Percentiles rank a stretch among this genome's conserved stretches.
Evolutionary conservation across 805 yeast genomes (phyloP).

Genomic region (Lachancea fermentati): DNA sequence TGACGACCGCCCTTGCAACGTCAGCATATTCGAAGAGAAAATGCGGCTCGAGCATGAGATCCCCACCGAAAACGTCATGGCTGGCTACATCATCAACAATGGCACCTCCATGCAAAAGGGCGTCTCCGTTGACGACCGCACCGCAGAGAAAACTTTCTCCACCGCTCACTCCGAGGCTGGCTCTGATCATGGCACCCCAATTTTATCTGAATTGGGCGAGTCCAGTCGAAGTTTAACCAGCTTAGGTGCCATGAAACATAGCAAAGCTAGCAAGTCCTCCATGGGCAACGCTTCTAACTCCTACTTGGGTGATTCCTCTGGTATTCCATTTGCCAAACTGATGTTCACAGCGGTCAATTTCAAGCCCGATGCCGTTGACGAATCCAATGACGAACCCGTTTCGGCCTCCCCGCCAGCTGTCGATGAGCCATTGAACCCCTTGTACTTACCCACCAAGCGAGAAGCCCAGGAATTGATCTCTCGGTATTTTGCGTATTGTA

Average conservation of each 20-base stretch:
- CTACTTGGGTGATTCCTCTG: constrained; percentile 48
- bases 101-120: constrained; percentile 20
- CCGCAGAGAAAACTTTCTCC: background rate
- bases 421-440: constrained; percentile 19
- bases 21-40: constrained; percentile 17
- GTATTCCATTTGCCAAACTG: constrained; percentile 69
- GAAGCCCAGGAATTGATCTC: constrained; percentile 63
- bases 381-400: constrained; percentile 21
- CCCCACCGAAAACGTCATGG: constrained; percentile 21
- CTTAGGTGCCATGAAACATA: constrained; percentile 19
- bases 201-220: constrained; percentile 18
- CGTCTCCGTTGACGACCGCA: background rate
- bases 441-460: constrained; percentile 56
- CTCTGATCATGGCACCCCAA: constrained; percentile 1
- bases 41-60: constrained; percentile 18
- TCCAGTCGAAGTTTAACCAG: constrained; percentile 20
- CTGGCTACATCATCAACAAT: constrained; percentile 23
- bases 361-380: constrained; percentile 32
- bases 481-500: constrained; percentile 69
- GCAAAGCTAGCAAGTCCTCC: constrained; percentile 1
- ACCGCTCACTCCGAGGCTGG: background rate
- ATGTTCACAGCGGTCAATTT: constrained; percentile 74
- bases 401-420: constrained; percentile 5
- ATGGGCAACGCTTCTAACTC: constrained; percentile 20
- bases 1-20: constrained; percentile 24